These are phyloP conservation scores for Maudiozyma bulderi DNA, from an alignment of 805 yeast genomes.

Conservation along the genomic window DNA sequence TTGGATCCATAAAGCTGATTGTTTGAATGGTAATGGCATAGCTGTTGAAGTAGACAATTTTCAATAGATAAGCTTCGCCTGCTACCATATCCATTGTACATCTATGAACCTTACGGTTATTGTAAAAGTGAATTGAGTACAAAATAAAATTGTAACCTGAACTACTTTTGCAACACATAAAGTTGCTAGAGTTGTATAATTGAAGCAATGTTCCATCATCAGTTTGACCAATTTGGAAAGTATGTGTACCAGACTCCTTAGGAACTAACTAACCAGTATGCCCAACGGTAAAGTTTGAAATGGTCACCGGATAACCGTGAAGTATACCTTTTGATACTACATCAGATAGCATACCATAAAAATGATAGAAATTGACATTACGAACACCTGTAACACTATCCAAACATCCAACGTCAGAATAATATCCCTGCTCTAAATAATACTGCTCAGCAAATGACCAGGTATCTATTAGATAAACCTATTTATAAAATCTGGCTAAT, in stretches of 20 bases:
- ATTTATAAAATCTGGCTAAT: too few relatives aligned
- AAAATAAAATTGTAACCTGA: background rate
- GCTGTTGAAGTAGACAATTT: background rate
- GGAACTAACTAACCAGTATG: background rate
- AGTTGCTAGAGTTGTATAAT: background rate
- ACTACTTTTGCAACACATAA: background rate
- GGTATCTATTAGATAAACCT: too few relatives aligned
- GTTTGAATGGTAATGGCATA: background rate
- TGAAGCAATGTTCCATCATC: background rate
- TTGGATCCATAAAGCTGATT: constrained; percentile 3
- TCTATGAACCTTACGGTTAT: background rate
- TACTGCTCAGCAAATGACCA: too few relatives aligned
- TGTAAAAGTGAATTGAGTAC: background rate
- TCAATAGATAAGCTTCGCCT: background rate
- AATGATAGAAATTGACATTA: background rate
- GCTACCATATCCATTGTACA: background rate
- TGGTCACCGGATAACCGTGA: background rate
- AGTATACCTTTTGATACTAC: background rate
- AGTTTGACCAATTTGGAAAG: background rate
- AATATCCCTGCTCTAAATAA: too few relatives aligned
- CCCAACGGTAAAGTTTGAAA: background rate
- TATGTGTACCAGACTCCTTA: background rate
- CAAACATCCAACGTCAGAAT: too few relatives aligned
- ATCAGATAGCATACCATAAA: background rate
- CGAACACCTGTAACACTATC: background rate